Evolutionary conservation across 169 alveolate genomes (phyloP).

Genomic region (Eimeria falciformis): DNA sequence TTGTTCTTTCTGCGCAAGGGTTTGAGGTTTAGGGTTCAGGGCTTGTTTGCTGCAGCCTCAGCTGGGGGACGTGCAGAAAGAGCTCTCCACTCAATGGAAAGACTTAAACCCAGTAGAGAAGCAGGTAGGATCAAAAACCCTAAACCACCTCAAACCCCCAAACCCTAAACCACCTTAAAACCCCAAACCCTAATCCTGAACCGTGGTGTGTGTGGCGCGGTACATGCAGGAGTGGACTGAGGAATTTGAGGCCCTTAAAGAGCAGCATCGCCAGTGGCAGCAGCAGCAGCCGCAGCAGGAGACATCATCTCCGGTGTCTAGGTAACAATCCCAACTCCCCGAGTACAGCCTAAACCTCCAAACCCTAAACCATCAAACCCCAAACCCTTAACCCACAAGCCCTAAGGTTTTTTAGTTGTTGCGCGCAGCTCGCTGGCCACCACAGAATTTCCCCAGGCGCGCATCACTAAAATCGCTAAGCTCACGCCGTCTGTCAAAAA

Average conservation of each 20-base stretch:
- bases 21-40: not conserved
- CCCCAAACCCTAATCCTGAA: not conserved
- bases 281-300: not conserved
- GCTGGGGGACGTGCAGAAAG: not conserved
- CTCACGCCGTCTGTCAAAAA: not conserved
- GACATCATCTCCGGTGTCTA: too few relatives aligned
- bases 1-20: not conserved
- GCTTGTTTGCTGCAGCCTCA: not conserved
- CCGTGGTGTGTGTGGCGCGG: not conserved
- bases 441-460: conserved; percentile 12
- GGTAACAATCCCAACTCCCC: too few relatives aligned
- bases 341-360: too few relatives aligned
- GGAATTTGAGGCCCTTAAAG: not conserved
- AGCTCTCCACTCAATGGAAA: not conserved
- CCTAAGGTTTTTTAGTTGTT: not conserved
- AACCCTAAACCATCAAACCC: not conserved
- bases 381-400: not conserved
- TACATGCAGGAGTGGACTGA: not conserved
- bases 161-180: not conserved
- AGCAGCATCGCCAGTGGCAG: not conserved
- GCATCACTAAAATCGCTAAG: not conserved
- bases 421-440: not conserved
- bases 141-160: not conserved
- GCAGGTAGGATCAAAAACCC: not conserved
- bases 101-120: not conserved